Conservation (phyloP, 2,329 filamentous ascomycete species). For the Colletotrichum ledebouriae region DNA sequence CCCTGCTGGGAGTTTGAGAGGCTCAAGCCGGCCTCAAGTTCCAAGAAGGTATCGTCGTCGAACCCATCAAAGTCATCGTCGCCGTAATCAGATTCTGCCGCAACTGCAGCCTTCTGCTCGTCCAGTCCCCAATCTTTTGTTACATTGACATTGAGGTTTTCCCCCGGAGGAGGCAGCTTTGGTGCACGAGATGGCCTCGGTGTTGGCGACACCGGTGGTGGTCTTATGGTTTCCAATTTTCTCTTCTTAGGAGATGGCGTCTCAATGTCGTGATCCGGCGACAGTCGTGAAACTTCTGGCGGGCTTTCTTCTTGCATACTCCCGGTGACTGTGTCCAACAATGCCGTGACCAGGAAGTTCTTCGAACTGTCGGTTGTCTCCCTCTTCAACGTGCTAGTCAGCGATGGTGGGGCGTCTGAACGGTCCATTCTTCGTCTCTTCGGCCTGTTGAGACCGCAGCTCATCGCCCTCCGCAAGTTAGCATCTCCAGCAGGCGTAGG, state of each 20-base stretch:
- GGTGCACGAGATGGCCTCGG: constrained; percentile 10
- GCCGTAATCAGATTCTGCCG: constrained; percentile 62
- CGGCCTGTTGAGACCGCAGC: constrained; percentile 78
- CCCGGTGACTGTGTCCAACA: constrained; percentile 74
- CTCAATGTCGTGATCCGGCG: constrained; percentile 43
- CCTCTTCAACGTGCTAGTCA: constrained; percentile 51
- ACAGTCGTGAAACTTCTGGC: constrained; percentile 47
- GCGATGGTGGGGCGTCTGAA: constrained; percentile 53
- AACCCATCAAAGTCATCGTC: constrained; percentile 70
- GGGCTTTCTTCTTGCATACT: constrained; percentile 62
- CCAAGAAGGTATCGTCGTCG: constrained; percentile 70
- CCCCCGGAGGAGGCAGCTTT: constrained; percentile 7
- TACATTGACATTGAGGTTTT: not conserved
- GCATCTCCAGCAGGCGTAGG: constrained; percentile 57
- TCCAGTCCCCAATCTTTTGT: constrained; percentile 24
- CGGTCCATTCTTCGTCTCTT: constrained; percentile 75
- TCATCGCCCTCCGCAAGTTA: constrained; percentile 73
- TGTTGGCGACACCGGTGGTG: constrained; percentile 42
- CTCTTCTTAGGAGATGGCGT: constrained; percentile 62
- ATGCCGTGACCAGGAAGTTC: constrained; percentile 69
- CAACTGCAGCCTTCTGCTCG: not conserved
- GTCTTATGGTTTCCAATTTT: constrained; percentile 20
- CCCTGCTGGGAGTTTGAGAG: constrained; percentile 45
- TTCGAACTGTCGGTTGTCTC: constrained; percentile 66
- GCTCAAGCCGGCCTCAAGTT: constrained; percentile 62